A percentile compares a stretch with the other conserved stretches of the same genome.
phyloP scores from a whole-genome alignment of 78 protist species.

The Dictyostelium firmibasis region DNA sequence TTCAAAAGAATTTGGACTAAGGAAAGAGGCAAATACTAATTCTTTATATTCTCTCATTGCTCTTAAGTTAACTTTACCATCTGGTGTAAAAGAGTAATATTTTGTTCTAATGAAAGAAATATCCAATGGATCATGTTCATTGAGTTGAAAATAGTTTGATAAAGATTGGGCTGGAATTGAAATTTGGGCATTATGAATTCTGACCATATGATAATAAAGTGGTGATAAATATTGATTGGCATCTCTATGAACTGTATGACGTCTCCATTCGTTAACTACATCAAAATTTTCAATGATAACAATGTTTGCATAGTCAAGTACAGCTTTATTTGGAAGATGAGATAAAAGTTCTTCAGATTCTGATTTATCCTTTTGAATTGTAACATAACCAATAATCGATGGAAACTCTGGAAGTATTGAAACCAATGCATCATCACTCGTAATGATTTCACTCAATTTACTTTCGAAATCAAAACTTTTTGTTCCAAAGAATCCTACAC shows the following conservation, averaged over 20 bases:
- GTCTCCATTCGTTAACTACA: constrained; percentile 14
- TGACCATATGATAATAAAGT: constrained; percentile 4
- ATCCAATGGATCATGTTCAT: not conserved
- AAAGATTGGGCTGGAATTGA: not conserved
- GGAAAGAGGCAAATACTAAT: not conserved
- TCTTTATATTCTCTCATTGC: not conserved
- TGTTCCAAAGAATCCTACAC: constrained; percentile 30
- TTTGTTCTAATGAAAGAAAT: not conserved
- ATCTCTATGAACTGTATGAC: not conserved
- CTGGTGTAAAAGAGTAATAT: not conserved
- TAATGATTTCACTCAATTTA: not conserved
- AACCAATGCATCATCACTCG: not conserved
- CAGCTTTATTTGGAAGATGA: not conserved
- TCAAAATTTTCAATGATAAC: not conserved
- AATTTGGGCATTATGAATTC: constrained; percentile 1
- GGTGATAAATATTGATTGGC: constrained; percentile 4
- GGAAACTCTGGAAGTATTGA: not conserved
- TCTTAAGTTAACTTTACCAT: constrained; percentile 9
- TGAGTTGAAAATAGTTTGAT: not conserved
- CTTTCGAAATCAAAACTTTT: not conserved
- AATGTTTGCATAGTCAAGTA: not conserved
- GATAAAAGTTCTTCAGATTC: not conserved
- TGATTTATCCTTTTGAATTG: constrained; percentile 8
- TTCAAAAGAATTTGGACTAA: not conserved
- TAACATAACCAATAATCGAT: not conserved